A percentile compares a stretch with the other conserved stretches of the same genome.
Evolutionary conservation across 139 green algal species (phyloP).

Genomic region (Nannochloris sp.): DNA sequence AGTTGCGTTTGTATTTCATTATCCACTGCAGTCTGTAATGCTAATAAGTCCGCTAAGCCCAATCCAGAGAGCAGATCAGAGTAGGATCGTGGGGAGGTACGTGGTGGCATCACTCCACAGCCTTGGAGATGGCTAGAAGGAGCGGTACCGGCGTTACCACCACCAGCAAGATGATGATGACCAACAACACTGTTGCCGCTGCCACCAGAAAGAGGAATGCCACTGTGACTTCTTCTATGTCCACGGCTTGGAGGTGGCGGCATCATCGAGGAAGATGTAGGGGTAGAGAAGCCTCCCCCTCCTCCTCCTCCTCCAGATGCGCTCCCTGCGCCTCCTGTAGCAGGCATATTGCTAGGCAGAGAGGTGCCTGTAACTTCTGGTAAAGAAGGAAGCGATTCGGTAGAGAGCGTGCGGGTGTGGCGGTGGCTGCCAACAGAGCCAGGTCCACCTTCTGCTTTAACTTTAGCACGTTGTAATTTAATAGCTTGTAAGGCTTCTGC

Average conservation of each 20-base stretch:
- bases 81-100: neutral
- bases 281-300: too few relatives aligned
- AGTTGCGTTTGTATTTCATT: neutral
- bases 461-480: constrained; percentile 6
- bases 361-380: neutral
- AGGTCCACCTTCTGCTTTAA: neutral
- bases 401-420: neutral
- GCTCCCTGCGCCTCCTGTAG: neutral
- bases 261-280: too few relatives aligned
- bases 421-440: neutral
- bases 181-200: neutral
- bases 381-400: neutral
- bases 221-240: too few relatives aligned
- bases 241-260: too few relatives aligned
- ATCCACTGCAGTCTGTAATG: neutral
- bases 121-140: neutral
- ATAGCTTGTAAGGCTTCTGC: constrained; percentile 23
- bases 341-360: too few relatives aligned
- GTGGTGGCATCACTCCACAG: neutral
- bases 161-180: too few relatives aligned
- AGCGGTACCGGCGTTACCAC: neutral
- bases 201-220: neutral
- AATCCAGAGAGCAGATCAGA: neutral
- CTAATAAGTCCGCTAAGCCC: neutral
- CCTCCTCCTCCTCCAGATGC: too few relatives aligned